These are phyloP conservation scores for Diversispora eburnea DNA, from an alignment of 192 early-diverging fungal species.

Conservation along the genomic window DNA sequence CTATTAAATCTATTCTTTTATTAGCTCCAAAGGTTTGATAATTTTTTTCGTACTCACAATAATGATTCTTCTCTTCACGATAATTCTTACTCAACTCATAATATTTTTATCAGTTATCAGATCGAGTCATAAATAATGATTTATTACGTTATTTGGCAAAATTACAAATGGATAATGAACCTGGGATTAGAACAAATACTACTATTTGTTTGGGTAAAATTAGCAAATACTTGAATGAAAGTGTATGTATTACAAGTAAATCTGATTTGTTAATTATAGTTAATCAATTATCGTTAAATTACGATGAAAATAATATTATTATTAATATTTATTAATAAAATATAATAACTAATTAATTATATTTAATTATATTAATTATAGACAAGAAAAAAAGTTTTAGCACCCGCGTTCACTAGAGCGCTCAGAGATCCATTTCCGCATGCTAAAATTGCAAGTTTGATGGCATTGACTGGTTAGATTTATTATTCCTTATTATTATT, in stretches of 20 bases:
- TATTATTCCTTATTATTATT: neutral
- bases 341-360: no score
- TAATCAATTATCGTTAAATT: neutral
- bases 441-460: conserved; percentile 78
- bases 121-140: conserved; percentile 78
- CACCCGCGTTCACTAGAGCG: conserved; percentile 77
- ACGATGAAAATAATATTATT: neutral
- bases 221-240: conserved; percentile 68
- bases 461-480: conserved; percentile 58
- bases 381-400: conserved; percentile 77
- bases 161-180: conserved; percentile 84
- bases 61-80: neutral
- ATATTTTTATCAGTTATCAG: conserved; percentile 51
- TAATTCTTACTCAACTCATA: neutral
- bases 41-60: neutral
- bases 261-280: neutral
- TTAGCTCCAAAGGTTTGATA: conserved; percentile 64
- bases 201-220: conserved; percentile 95
- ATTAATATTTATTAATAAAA: neutral
- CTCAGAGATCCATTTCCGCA: conserved; percentile 87
- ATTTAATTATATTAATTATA: no score
- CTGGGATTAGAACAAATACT: conserved; percentile 95
- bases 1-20: conserved; percentile 78
- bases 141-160: conserved; percentile 84
- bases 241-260: conserved; percentile 42